These are phyloP conservation scores for Alternaria ethzedia DNA, from an alignment of 2,329 filamentous ascomycete genomes.

Conservation along the genomic window DNA sequence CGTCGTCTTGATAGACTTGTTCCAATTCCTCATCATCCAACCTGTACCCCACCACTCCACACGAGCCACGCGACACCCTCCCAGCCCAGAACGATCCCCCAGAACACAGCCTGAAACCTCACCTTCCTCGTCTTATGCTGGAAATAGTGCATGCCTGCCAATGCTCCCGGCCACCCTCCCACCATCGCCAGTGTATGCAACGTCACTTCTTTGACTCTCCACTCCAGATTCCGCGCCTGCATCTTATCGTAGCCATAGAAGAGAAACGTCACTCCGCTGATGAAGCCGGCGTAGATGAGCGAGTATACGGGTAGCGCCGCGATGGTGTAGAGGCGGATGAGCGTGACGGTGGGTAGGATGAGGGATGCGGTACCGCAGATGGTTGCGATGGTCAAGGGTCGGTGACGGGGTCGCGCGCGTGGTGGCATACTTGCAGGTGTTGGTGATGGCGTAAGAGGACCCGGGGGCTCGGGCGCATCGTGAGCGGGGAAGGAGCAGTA, in stretches of 20 bases:
- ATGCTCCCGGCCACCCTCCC: slow-evolving; percentile 45
- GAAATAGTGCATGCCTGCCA: slow-evolving; percentile 45
- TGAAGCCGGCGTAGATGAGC: slow-evolving; percentile 20
- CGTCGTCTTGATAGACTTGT: background rate
- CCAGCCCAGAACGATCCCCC: slow-evolving; percentile 40
- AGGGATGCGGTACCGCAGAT: slow-evolving; percentile 43
- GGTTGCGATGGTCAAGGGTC: slow-evolving; percentile 36
- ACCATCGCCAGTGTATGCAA: slow-evolving; percentile 36
- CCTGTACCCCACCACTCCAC: slow-evolving; percentile 21
- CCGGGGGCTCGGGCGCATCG: background rate
- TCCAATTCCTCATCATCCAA: background rate
- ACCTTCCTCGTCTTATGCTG: slow-evolving; percentile 46
- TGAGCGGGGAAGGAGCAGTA: background rate
- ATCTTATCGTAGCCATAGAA: slow-evolving; percentile 47
- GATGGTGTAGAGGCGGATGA: slow-evolving; percentile 46
- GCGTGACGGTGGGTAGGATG: slow-evolving; percentile 62
- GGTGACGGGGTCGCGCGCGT: slow-evolving; percentile 21
- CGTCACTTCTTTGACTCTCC: slow-evolving; percentile 42
- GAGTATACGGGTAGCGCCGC: slow-evolving; percentile 22
- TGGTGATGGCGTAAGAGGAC: background rate
- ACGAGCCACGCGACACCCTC: slow-evolving; percentile 32
- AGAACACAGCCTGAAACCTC: slow-evolving; percentile 38
- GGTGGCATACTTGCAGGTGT: slow-evolving; percentile 10
- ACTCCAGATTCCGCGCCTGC: slow-evolving; percentile 39
- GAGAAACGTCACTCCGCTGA: slow-evolving; percentile 37